phyloP scores from a whole-genome alignment of 2,329 filamentous ascomycete genomes.

The Boeremia lycopersici region DNA sequence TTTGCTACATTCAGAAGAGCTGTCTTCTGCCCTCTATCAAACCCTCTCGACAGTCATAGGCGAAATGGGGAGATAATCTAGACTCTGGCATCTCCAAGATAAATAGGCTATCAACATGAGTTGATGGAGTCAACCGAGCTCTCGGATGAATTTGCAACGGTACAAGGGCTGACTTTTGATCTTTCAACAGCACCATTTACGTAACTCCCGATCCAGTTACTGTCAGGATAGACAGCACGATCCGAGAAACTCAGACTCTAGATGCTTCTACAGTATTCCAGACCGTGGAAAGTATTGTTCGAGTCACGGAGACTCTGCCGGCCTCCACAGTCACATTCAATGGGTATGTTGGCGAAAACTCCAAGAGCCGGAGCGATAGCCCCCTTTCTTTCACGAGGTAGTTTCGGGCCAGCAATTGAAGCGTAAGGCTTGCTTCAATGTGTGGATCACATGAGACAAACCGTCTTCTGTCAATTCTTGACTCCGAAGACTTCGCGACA shows the following conservation, averaged over 20 bases:
- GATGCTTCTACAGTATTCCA: background rate
- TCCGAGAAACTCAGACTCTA: background rate
- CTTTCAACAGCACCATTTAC: background rate
- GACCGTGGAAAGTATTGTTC: background rate
- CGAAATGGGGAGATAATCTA: background rate
- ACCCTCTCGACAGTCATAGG: no score
- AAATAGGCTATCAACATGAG: background rate
- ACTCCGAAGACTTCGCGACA: no score
- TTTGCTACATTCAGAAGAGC: background rate
- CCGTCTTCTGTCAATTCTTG: no score
- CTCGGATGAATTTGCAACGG: background rate
- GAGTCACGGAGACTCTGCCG: background rate
- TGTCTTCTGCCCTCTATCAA: no score
- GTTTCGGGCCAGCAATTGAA: no score
- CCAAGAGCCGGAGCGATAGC: no score
- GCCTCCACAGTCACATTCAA: slow-evolving; percentile 7
- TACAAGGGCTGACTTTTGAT: background rate
- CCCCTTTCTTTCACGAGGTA: no score
- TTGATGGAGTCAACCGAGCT: background rate
- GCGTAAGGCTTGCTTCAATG: no score
- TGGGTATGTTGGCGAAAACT: background rate
- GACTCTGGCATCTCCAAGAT: background rate
- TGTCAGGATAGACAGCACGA: background rate
- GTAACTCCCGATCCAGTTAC: slow-evolving; percentile 1
- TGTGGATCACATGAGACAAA: no score